Conservation (phyloP, 2,329 filamentous ascomycete species). For the Aspergillus sp. region DNA sequence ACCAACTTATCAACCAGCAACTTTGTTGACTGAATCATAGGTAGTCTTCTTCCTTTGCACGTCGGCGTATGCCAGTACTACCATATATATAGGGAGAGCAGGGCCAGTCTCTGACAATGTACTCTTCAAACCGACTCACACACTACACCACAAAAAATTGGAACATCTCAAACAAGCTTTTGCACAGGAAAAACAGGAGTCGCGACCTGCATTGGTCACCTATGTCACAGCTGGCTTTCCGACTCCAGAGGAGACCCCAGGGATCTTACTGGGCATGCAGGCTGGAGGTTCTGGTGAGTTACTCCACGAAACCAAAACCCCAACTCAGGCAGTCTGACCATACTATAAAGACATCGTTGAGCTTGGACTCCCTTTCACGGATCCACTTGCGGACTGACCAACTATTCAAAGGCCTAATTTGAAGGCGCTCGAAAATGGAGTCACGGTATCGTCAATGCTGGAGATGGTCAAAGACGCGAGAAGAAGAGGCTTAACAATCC, state of each 20-base stretch:
- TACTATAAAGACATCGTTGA: constrained; percentile 75
- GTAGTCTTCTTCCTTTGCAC: too few species aligned
- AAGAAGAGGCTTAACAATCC: constrained; percentile 69
- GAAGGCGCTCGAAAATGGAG: constrained; percentile 77
- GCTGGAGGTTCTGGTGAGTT: constrained; percentile 76
- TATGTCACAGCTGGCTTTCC: constrained; percentile 96
- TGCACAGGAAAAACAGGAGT: constrained; percentile 50
- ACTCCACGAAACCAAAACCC: neutral
- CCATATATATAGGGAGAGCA: too few species aligned
- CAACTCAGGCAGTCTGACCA: neutral
- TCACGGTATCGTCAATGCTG: constrained; percentile 73
- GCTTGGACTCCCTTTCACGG: constrained; percentile 90
- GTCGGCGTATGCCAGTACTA: too few species aligned
- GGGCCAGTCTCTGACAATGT: too few species aligned
- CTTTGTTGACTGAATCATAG: too few species aligned
- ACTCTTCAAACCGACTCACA: too few species aligned
- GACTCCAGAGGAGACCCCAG: constrained; percentile 68
- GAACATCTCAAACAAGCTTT: constrained; percentile 53
- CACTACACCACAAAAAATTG: constrained; percentile 30
- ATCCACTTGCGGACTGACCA: constrained; percentile 91
- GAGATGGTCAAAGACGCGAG: constrained; percentile 79
- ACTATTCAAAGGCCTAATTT: constrained; percentile 94
- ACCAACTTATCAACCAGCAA: too few species aligned
- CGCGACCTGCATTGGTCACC: constrained; percentile 75
- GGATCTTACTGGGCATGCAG: constrained; percentile 83